phyloP scores from a whole-genome alignment of 176 grass and related monocot genomes.

The Secale cereale region DNA sequence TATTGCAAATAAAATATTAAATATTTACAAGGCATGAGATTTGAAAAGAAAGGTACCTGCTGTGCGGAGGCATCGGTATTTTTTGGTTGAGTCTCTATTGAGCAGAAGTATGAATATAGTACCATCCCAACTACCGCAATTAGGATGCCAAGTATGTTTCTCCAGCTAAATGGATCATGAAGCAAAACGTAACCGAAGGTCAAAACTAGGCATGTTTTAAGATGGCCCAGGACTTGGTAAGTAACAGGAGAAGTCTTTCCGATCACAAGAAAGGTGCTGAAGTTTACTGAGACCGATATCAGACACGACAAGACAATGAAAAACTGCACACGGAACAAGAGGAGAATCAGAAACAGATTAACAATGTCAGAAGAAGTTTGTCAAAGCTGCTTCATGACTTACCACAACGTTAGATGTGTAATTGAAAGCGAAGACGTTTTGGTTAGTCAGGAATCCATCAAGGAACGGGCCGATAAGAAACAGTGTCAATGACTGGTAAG shows the following conservation, averaged over 20 bases:
- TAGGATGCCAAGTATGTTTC: constrained; percentile 88
- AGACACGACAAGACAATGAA: constrained; percentile 84
- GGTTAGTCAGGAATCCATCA: constrained; percentile 92
- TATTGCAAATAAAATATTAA: background rate
- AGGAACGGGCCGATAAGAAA: constrained; percentile 90
- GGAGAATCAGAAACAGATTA: constrained; percentile 27
- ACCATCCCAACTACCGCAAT: constrained; percentile 83
- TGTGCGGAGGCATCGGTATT: constrained; percentile 47
- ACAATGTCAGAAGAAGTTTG: background rate
- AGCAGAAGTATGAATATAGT: constrained; percentile 78
- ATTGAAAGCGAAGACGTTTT: constrained; percentile 89
- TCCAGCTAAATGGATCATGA: constrained; percentile 91
- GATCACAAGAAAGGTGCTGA: constrained; percentile 89
- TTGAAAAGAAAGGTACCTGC: constrained; percentile 38
- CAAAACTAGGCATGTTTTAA: constrained; percentile 91
- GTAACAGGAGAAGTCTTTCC: constrained; percentile 93
- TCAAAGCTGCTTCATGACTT: constrained; percentile 35
- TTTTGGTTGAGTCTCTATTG: constrained; percentile 57
- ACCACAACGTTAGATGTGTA: constrained; percentile 96
- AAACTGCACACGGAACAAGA: constrained; percentile 45
- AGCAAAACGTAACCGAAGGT: constrained; percentile 84
- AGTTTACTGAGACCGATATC: constrained; percentile 90
- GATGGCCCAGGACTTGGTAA: constrained; percentile 91
- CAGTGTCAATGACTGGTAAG: constrained; percentile 91
- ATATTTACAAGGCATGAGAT: background rate